These are phyloP conservation scores for Apiotrichum siamense DNA, from an alignment of 1,284 basidiomycete genomes.

Conservation along the genomic window DNA sequence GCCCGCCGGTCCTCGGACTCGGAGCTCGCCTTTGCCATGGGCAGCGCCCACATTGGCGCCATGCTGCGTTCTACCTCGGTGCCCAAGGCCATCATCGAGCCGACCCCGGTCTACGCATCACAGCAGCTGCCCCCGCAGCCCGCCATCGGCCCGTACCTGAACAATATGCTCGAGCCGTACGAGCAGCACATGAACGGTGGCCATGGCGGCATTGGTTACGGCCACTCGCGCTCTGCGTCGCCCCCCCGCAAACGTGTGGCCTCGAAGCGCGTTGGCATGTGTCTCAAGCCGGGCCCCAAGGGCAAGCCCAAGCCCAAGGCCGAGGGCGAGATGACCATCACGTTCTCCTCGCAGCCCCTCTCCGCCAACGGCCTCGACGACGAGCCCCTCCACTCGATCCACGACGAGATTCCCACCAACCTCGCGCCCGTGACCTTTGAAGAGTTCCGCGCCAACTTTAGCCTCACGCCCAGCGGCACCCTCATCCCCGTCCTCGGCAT, in stretches of 20 bases:
- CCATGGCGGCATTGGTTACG: conserved; percentile 4
- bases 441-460: conserved; percentile 14
- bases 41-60: conserved; percentile 8
- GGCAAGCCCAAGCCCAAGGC: conserved; percentile 17
- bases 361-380: neutral
- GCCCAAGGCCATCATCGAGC: conserved; percentile 8
- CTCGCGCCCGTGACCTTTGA: conserved; percentile 13
- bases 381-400: neutral
- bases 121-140: conserved; percentile 8
- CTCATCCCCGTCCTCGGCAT: conserved; percentile 14
- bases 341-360: neutral
- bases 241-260: conserved; percentile 14
- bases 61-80: conserved; percentile 20
- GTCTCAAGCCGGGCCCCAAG: conserved; percentile 26
- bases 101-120: conserved; percentile 3
- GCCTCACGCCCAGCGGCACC: conserved; percentile 7
- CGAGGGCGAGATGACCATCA: neutral
- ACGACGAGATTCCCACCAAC: neutral
- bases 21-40: conserved; percentile 16
- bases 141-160: conserved; percentile 7
- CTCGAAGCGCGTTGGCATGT: conserved; percentile 22
- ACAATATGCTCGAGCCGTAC: neutral
- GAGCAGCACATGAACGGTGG: conserved; percentile 3
- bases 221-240: neutral
- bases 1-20: conserved; percentile 16